Percentiles rank a stretch among this genome's conserved stretches.
Evolutionary conservation across 2,329 filamentous ascomycete species (phyloP).

Genomic region (Kalmusia sp.): DNA sequence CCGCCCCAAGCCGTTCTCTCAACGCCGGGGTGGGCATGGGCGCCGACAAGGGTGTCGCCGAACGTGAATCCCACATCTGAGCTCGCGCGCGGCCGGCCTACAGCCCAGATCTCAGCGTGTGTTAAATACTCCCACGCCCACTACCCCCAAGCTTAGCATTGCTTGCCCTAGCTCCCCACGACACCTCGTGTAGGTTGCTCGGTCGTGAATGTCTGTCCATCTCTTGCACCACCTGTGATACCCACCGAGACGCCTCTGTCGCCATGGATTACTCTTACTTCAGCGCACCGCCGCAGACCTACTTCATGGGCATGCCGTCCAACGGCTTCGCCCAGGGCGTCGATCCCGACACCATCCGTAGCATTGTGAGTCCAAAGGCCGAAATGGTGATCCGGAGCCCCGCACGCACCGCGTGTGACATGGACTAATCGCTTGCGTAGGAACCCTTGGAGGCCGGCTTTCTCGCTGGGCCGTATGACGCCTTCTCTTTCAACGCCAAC

Average conservation of each 20-base stretch:
- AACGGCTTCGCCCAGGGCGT: conserved; percentile 42
- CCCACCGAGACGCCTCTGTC: conserved; percentile 1
- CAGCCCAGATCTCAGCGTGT: conserved; percentile 17
- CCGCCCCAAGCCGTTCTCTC: conserved; percentile 17
- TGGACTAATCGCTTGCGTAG: conserved; percentile 28
- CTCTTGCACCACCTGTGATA: neutral
- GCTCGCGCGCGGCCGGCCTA: neutral
- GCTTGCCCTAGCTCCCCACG: neutral
- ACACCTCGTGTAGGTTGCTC: conserved; percentile 2
- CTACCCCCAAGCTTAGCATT: conserved; percentile 1
- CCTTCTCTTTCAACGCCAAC: conserved; percentile 33
- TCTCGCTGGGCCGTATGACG: conserved; percentile 36
- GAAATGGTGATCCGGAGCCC: conserved; percentile 17
- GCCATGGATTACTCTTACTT: conserved; percentile 67
- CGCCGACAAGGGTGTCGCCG: conserved; percentile 7
- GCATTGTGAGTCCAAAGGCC: conserved; percentile 40
- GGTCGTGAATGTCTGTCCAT: neutral
- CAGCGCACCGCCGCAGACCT: conserved; percentile 56
- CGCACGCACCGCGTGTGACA: conserved; percentile 12
- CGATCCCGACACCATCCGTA: conserved; percentile 46
- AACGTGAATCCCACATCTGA: conserved; percentile 6
- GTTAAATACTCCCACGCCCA: conserved; percentile 13
- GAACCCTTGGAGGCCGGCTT: conserved; percentile 50
- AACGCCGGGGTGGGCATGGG: conserved; percentile 8
- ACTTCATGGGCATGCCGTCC: conserved; percentile 55